These are phyloP conservation scores for Solanum hybrid DNA, from an alignment of 305 asterid genomes.

Conservation along the genomic window DNA sequence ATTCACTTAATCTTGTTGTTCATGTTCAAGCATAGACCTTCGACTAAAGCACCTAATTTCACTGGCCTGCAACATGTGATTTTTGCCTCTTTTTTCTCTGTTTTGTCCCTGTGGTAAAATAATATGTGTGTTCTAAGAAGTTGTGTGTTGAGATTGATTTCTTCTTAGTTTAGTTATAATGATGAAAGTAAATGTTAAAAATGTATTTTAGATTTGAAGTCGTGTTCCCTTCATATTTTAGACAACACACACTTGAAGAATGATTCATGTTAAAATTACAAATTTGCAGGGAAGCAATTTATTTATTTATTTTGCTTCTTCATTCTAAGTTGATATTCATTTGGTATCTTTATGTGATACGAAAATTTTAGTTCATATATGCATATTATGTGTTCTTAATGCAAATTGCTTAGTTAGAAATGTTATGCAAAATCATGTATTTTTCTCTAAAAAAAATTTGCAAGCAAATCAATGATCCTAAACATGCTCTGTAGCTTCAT, in stretches of 20 bases:
- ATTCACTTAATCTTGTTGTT: neutral
- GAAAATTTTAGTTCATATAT: neutral
- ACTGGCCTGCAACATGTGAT: neutral
- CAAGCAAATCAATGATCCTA: neutral
- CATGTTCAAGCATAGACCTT: neutral
- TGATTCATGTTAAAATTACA: neutral
- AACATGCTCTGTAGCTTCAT: neutral
- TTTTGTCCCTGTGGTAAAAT: neutral
- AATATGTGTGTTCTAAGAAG: neutral
- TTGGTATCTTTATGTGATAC: neutral
- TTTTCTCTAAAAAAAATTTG: neutral
- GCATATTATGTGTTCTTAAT: neutral
- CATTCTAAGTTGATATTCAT: neutral
- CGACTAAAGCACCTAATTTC: neutral
- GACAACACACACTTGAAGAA: neutral
- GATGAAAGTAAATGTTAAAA: neutral
- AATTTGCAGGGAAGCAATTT: neutral
- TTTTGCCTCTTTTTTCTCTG: neutral
- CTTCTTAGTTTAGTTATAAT: neutral
- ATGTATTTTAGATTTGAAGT: neutral
- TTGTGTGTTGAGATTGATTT: neutral
- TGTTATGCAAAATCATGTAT: neutral
- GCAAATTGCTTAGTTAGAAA: neutral
- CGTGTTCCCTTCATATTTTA: neutral
- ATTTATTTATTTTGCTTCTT: too few relatives aligned